Base-by-base conservation (phyloP, 1,139 yeast species). In the Yamadazyma blattariae region DNA sequence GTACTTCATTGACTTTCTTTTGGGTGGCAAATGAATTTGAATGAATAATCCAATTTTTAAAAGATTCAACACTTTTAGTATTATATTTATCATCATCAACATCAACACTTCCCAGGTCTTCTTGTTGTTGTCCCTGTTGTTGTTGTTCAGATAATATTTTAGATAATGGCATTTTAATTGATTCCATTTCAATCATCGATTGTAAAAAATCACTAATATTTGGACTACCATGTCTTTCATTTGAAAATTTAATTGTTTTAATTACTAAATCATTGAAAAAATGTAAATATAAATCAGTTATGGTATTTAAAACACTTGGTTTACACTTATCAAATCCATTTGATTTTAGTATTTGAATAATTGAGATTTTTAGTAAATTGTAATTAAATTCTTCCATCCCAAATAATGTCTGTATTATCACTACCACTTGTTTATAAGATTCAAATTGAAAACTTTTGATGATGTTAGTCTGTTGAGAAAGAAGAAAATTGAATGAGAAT, bases 321-420 rank as follows among this genome's bases (percentile, higher is more conserved):
- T 77, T 65, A 42, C 87, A 77, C 45, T 79, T 69, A 47, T 85
- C 95, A 46, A 85, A 81, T 1, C 95, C 95, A 14, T 77, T 70
- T 0, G 87, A 74, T 39, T 85, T 74, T 33, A 86, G 65, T 13
- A 84, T 63, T 60, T 77, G 95, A 19, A 82, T 74, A 39, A 82
- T 70, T 0, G 89, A 74, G 36, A 84, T 67, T 36, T 89, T 67
- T 32, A 82, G 65, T 29, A 83, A 57, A 16, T 82, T 67, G 50
- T 74, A 80, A 52, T 76, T 73, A 56, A 83, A 79, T 29, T 57
- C 63, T 32, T 59, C 64, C 64, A 60, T 58, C 3, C 9, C n/a
- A n/a, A n/a, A n/a, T 16, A 42, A 41, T 46, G 34, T 39, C 14
- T 77, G 79, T 51, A 69, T 82, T 38, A 81, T n/a, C 92, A 10